Evolutionary conservation across 306 rosid species (phyloP).

Genomic region (Sechiopsis laciniata): DNA sequence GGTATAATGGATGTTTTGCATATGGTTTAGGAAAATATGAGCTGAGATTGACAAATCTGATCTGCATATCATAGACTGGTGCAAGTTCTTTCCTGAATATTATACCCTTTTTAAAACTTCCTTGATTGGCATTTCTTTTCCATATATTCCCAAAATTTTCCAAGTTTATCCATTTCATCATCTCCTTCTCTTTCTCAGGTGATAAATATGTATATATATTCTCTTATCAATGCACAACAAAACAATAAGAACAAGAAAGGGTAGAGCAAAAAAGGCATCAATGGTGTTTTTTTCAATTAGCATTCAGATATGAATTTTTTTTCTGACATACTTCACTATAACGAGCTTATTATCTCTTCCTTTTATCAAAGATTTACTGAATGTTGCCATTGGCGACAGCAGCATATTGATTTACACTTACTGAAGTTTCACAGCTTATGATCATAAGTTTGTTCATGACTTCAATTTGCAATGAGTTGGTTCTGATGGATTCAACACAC

Average conservation of each 20-base stretch:
- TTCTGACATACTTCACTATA: not conserved
- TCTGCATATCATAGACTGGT: not conserved
- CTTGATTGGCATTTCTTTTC: not conserved
- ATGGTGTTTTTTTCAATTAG: no score
- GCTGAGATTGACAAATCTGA: not conserved
- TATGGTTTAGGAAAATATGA: not conserved
- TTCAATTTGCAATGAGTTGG: not conserved
- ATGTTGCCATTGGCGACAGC: not conserved
- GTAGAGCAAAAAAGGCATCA: no score
- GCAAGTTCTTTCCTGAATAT: not conserved
- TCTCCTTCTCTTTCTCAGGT: not conserved
- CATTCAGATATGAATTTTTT: not conserved
- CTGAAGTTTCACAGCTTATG: constrained; percentile 8
- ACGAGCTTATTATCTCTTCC: not conserved
- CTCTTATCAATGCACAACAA: no score
- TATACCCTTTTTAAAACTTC: not conserved
- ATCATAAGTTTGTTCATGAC: constrained; percentile 13
- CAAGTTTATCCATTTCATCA: not conserved
- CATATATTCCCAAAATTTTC: not conserved
- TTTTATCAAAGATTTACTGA: constrained; percentile 2
- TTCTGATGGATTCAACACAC: not conserved
- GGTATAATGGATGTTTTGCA: not conserved
- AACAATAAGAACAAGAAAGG: no score
- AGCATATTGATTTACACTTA: constrained; percentile 12
- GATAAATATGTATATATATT: no score